Evolutionary conservation across 2,329 filamentous ascomycete species (phyloP).

Genomic region (Akanthomyces muscarius): DNA sequence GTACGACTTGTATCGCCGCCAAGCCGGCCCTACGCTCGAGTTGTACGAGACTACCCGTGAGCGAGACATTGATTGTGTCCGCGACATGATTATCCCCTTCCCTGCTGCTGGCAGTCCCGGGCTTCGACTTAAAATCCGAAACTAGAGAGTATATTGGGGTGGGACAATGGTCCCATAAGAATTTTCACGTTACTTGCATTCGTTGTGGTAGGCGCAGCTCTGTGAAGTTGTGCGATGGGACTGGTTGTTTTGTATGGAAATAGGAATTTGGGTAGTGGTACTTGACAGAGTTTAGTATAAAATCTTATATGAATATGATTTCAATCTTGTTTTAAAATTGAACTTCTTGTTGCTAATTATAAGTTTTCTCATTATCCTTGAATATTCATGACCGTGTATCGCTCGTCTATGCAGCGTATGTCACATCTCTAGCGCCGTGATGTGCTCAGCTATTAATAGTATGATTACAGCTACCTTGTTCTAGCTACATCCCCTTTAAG

Average conservation of each 20-base stretch:
- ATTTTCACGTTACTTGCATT: neutral
- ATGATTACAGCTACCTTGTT: neutral
- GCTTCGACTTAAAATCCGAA: neutral
- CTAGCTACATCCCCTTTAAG: too few relatives aligned
- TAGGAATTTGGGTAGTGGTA: too few relatives aligned
- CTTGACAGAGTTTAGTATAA: too few relatives aligned
- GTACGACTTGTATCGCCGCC: constrained; percentile 4
- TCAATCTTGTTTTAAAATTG: too few relatives aligned
- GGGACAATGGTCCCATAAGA: neutral
- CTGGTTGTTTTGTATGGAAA: too few relatives aligned
- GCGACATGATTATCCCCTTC: constrained; percentile 8
- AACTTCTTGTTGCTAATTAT: too few relatives aligned
- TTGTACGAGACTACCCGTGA: constrained; percentile 1
- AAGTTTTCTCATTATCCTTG: too few relatives aligned
- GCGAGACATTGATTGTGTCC: constrained; percentile 7
- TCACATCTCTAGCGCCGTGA: neutral
- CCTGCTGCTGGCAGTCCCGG: constrained; percentile 1
- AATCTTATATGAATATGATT: too few relatives aligned
- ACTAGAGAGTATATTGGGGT: neutral
- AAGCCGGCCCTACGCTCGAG: constrained; percentile 2
- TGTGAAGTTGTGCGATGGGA: too few relatives aligned
- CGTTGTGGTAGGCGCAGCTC: neutral
- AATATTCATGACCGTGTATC: too few relatives aligned
- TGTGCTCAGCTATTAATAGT: neutral
- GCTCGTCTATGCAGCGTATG: neutral